A percentile compares a stretch with the other conserved stretches of the same genome.
These are phyloP conservation scores for Zygoascus flipseniorum DNA, from an alignment of 805 yeast genomes.

Conservation along the genomic window DNA sequence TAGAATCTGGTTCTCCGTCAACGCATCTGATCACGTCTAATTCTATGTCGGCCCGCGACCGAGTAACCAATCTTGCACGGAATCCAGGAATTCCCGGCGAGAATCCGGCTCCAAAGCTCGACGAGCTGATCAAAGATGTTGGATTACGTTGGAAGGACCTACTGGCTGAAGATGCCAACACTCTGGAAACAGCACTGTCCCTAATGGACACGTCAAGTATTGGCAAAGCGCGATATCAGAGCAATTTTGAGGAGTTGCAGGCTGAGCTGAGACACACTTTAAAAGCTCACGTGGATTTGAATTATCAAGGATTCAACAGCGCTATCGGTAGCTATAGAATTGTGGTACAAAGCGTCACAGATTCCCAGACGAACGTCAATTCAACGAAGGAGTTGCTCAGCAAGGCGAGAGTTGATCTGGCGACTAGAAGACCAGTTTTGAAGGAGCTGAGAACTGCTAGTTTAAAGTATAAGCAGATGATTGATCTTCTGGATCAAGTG, in stretches of 20 bases:
- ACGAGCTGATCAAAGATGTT: constrained; percentile 23
- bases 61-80: background rate
- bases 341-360: constrained; percentile 52
- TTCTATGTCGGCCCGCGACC: background rate
- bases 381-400: constrained; percentile 42
- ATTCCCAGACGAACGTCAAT: constrained; percentile 53
- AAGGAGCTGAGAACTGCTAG: constrained; percentile 59
- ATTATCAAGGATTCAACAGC: constrained; percentile 76
- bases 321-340: constrained; percentile 78
- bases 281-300: constrained; percentile 58
- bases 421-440: constrained; percentile 47
- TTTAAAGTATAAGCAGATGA: constrained; percentile 53
- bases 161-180: constrained; percentile 53
- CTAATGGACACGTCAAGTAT: constrained; percentile 81
- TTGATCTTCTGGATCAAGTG: constrained; percentile 61
- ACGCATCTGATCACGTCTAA: background rate
- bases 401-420: constrained; percentile 41
- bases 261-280: constrained; percentile 48
- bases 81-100: background rate
- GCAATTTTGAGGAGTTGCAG: constrained; percentile 58
- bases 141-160: constrained; percentile 43
- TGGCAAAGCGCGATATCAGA: constrained; percentile 71
- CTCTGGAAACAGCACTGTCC: constrained; percentile 76
- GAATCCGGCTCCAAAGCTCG: background rate
- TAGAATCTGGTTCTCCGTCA: background rate